A percentile compares a stretch with the other conserved stretches of the same genome.
Evolutionary conservation across 176 grass and related monocot genomes (phyloP).

Genomic region (Typha latifolia): DNA sequence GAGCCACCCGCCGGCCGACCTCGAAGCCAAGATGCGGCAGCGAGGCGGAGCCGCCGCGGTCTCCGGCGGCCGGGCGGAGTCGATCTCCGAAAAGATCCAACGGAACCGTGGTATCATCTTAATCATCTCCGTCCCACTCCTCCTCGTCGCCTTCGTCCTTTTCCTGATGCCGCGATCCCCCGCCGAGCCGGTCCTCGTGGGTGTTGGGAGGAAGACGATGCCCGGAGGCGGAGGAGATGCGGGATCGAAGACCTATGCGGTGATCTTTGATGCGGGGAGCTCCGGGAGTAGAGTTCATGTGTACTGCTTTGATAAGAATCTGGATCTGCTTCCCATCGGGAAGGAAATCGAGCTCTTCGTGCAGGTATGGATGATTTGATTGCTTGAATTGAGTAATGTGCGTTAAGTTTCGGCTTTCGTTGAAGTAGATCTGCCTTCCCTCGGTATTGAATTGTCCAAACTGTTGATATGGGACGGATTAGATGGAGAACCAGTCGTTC

Average conservation of each 20-base stretch:
- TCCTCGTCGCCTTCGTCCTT: constrained; percentile 18
- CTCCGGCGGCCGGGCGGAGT: constrained; percentile 1
- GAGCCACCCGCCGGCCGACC: neutral
- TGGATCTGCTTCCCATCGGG: constrained; percentile 17
- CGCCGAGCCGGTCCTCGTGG: neutral
- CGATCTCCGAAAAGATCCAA: constrained; percentile 15
- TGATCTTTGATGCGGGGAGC: constrained; percentile 25
- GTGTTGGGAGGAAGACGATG: neutral
- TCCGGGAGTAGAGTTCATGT: constrained; percentile 29
- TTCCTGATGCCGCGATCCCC: constrained; percentile 18
- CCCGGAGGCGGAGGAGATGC: neutral
- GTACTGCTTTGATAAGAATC: constrained; percentile 23
- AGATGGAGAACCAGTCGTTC: too few relatives aligned
- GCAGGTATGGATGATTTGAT: constrained; percentile 2
- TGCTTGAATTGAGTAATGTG: constrained; percentile 2
- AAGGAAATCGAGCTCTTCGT: constrained; percentile 17
- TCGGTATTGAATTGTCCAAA: neutral
- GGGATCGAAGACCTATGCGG: constrained; percentile 25
- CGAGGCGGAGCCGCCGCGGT: neutral
- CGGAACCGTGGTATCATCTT: constrained; percentile 10
- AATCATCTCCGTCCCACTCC: constrained; percentile 8
- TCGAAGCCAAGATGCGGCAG: constrained; percentile 18
- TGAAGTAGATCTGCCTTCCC: neutral
- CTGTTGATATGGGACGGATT: neutral
- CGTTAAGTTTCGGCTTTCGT: neutral